Evolutionary conservation across 2,329 filamentous ascomycete species (phyloP), one percentile per base, ranked within the genome.

Genomic region (Fusarium sp.): DNA sequence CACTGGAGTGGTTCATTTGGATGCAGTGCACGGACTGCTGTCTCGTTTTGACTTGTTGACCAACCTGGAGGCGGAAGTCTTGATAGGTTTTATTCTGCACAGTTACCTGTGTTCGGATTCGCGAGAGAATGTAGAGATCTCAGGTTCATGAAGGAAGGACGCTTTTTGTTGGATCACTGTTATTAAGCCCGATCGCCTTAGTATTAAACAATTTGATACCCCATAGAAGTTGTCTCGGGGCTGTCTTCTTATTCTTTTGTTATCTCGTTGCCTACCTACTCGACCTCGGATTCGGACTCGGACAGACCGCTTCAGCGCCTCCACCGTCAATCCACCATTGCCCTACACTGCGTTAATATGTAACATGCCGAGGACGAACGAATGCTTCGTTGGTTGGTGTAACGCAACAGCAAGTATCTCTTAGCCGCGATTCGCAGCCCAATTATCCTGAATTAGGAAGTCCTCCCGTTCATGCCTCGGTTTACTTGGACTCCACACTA

Each of bases 391-490:
- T 70, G 47, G 60, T 48, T 54, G 60, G 65, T 33, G 71, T 73
- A 54, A 57, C 55, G 58, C 62, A 42, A 51, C 50, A 69, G 39
- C 11, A 69, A 61, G 26, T 61, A 39, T 41, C 38, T 55, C 28
- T 41, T 54, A 54, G 50, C 35, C 70, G 67, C 55, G 31, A 59
- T 41, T 71, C 47, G 61, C 45, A 47, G 68, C 41, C 65, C 45
- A 20, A 58, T 61, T 55, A 50, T 59, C 41, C 66, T 69, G 22
- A 59, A 70, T 58, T 69, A 59, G 71, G 71, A 74, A 73, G 56
- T 65, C 22, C 26, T 65, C 47, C 71, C 71, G 71, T 35, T 22
- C 54, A 65, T 68, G 71, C 71, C 71, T 73, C 71, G 71, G 71
- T 55, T 48, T 63, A 24, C 33, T 20, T 16, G 20, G 60, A 50